Percentiles rank a stretch among this genome's conserved stretches.
phyloP scores from a whole-genome alignment of 139 green algal genomes.

The Desmodesmus armatus region DNA sequence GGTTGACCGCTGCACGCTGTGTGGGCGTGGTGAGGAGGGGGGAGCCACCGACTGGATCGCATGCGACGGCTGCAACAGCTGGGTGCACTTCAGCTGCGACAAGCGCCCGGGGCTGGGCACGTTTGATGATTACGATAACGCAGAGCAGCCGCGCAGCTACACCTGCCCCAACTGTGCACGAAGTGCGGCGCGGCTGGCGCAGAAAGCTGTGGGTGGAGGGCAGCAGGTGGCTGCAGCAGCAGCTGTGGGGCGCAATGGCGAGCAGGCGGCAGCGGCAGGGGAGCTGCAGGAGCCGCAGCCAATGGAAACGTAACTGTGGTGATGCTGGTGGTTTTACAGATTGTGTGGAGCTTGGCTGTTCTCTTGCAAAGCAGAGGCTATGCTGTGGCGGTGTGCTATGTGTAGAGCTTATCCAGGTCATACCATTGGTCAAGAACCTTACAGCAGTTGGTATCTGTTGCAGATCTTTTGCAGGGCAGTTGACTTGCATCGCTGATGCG shows the following conservation, averaged over 20 bases:
- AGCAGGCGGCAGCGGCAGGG: background rate
- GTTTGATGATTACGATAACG: slow-evolving; percentile 70
- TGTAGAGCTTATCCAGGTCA: too few relatives aligned
- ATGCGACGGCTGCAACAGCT: slow-evolving; percentile 71
- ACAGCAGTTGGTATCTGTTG: too few relatives aligned
- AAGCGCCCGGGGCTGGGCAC: slow-evolving; percentile 56
- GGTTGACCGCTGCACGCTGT: slow-evolving; percentile 66
- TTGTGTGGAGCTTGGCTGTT: too few relatives aligned
- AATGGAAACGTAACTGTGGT: too few relatives aligned
- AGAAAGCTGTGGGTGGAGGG: background rate
- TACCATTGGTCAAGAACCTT: too few relatives aligned
- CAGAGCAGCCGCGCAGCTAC: slow-evolving; percentile 57
- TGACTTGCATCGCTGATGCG: too few relatives aligned
- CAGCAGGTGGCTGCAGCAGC: slow-evolving; percentile 25
- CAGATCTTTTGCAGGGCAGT: too few relatives aligned
- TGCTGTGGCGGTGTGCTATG: too few relatives aligned
- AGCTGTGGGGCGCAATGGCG: background rate
- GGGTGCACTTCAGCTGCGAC: slow-evolving; percentile 78
- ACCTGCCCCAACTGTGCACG: slow-evolving; percentile 62
- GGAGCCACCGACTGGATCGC: slow-evolving; percentile 69
- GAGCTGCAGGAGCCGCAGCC: slow-evolving; percentile 4
- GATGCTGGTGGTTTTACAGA: too few relatives aligned
- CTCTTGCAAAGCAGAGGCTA: too few relatives aligned
- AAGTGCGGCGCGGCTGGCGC: slow-evolving; percentile 30
- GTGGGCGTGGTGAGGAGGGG: slow-evolving; percentile 62